Percentiles rank a stretch among this genome's conserved stretches.
These are phyloP conservation scores for Trypanosoma scelopori DNA, from an alignment of 208 protist genomes.

Conservation along the genomic window DNA sequence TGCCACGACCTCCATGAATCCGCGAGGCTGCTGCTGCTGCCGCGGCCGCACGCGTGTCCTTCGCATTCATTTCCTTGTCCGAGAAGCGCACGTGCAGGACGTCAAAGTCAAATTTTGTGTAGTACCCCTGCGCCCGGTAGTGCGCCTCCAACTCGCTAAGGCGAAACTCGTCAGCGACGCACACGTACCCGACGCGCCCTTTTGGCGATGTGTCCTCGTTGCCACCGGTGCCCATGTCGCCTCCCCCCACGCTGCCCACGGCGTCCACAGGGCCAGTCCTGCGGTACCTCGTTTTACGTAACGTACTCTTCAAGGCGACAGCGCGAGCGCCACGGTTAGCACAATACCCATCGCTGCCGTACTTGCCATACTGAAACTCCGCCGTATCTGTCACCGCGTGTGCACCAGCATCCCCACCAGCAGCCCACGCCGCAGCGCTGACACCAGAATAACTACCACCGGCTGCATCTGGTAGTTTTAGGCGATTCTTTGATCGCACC, in stretches of 20 bases:
- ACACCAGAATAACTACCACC: neutral
- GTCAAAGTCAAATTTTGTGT: conserved; percentile 80
- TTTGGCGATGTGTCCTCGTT: conserved; percentile 23
- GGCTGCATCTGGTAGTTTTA: neutral
- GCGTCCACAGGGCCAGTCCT: neutral
- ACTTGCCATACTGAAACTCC: neutral
- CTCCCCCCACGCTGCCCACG: neutral
- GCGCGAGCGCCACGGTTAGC: neutral
- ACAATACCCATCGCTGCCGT: conserved; percentile 18
- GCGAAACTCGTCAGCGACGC: conserved; percentile 73
- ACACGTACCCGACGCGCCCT: conserved; percentile 71
- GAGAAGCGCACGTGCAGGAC: conserved; percentile 75
- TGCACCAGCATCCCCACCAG: neutral
- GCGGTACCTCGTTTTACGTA: conserved; percentile 28
- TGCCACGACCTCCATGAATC: neutral
- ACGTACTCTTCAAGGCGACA: conserved; percentile 7
- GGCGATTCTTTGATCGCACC: neutral
- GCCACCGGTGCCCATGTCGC: neutral
- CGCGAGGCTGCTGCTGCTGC: neutral
- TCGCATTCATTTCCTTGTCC: conserved; percentile 32
- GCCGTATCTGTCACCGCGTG: neutral
- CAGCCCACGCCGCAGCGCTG: neutral
- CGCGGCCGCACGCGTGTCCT: conserved; percentile 4
- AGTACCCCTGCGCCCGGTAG: conserved; percentile 64
- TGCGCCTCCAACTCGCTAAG: conserved; percentile 60